These are phyloP conservation scores for Raffaelea albimanens DNA, from an alignment of 2,329 filamentous ascomycete genomes.

Conservation along the genomic window DNA sequence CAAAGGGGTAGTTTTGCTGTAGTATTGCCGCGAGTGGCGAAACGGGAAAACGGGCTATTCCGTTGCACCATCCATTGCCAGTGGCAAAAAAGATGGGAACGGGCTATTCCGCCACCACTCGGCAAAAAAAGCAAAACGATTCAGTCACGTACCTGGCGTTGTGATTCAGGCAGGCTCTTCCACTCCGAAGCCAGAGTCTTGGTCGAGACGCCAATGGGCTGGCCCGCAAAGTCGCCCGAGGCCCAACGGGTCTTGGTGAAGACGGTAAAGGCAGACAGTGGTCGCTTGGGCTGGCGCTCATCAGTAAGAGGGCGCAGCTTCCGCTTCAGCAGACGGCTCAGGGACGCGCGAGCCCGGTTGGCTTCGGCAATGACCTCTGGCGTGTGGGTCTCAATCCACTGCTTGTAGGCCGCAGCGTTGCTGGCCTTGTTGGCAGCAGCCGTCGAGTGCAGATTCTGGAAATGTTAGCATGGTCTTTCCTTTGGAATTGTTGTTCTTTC, in stretches of 20 bases:
- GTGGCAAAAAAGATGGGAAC: too few species aligned
- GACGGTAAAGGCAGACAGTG: constrained; percentile 21
- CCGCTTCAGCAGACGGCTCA: constrained; percentile 26
- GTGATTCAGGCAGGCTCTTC: constrained; percentile 29
- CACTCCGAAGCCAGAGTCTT: constrained; percentile 26
- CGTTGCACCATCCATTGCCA: too few species aligned
- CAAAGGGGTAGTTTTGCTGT: too few species aligned
- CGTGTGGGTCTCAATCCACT: constrained; percentile 38
- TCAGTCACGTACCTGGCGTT: constrained; percentile 28
- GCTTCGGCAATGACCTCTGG: constrained; percentile 31
- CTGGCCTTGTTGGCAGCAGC: constrained; percentile 28
- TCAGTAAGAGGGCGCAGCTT: constrained; percentile 28
- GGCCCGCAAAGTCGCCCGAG: constrained; percentile 16
- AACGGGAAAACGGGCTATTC: too few species aligned
- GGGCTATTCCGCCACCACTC: too few species aligned
- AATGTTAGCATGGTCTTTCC: too few species aligned
- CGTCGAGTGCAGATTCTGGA: constrained; percentile 27
- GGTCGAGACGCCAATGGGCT: constrained; percentile 13
- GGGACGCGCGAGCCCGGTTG: constrained; percentile 34
- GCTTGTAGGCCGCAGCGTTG: constrained; percentile 30
- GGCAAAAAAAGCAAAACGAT: too few species aligned
- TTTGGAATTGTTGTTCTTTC: too few species aligned
- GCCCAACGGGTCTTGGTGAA: constrained; percentile 30
- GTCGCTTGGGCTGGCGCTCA: constrained; percentile 34
- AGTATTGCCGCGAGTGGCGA: too few species aligned